Conservation (phyloP, 441 rosid genomes). For the Daphne laureola region DNA sequence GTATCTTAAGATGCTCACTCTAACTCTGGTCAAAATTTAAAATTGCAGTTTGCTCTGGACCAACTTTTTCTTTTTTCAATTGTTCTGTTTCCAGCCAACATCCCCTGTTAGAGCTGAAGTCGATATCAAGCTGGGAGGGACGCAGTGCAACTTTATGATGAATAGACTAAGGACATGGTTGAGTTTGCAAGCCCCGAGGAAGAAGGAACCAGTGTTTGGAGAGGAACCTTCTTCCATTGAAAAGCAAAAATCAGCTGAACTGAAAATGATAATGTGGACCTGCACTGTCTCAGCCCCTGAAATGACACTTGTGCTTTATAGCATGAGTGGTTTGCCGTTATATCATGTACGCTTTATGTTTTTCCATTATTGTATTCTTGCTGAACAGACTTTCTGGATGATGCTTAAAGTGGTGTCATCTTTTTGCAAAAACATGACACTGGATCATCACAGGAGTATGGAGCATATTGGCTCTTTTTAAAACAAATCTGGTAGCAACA, state of each 20-base stretch:
- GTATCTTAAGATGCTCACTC: not conserved
- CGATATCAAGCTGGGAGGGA: slow-evolving; percentile 89
- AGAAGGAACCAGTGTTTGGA: slow-evolving; percentile 64
- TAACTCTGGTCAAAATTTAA: too few species aligned
- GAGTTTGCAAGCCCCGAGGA: slow-evolving; percentile 54
- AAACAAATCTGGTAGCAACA: too few species aligned
- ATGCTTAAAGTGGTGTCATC: too few species aligned
- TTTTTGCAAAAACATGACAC: too few species aligned
- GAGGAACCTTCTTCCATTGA: slow-evolving; percentile 35
- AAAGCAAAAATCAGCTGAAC: slow-evolving; percentile 46
- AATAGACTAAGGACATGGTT: slow-evolving; percentile 84
- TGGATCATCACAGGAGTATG: too few species aligned
- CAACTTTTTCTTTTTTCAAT: slow-evolving; percentile 10
- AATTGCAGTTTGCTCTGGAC: too few species aligned
- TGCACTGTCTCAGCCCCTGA: slow-evolving; percentile 97
- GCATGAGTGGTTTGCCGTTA: slow-evolving; percentile 49
- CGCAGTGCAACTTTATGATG: slow-evolving; percentile 60
- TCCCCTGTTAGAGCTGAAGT: slow-evolving; percentile 83
- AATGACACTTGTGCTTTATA: slow-evolving; percentile 73
- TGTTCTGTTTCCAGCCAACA: slow-evolving; percentile 51
- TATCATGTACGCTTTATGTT: slow-evolving; percentile 75
- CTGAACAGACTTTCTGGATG: too few species aligned
- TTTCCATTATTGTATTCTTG: slow-evolving; percentile 2
- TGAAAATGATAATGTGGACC: slow-evolving; percentile 82
- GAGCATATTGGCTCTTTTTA: too few species aligned